Evolutionary conservation across 1,139 yeast species (phyloP), one percentile per base, ranked within the genome.

Genomic region (Candida labiduridarum): DNA sequence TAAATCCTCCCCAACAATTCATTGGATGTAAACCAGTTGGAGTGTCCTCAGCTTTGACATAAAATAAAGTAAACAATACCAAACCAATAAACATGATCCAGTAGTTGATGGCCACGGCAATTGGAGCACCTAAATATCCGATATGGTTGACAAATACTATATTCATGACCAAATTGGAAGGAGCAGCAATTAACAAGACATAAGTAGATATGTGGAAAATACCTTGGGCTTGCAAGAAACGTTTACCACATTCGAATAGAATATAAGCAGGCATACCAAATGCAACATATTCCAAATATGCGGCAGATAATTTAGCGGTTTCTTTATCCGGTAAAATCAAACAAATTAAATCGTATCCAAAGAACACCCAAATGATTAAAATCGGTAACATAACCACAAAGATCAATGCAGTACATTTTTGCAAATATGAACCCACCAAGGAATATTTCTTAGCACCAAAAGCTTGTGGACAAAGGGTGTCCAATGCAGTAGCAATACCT

Each of bases 181-280:
- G 86, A 1, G 92, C 92, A 63, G 89, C 86, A 29, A 87, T 59
- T 7, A 81, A 65, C 44, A 87, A 72, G 14, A 86, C 88, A 56
- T 84, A 82, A 1, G 92, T 86, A 6, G 91, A 85, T 1, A 91
- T 91, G 65, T 87, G 90, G 65, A 86, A 87, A 18, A 87, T 80
- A 10, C 91, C 91, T 67, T 87, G 95, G 31, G 91, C 85, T 65
- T 87, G 94, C 54, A 87, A 71, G 60, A 76, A 87, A 60, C 87
- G 83, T 60, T 87, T 87, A 40, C 85, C 80, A 59, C 85, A 85
- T 66, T 87, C 95, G 58, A 87, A 87, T 10, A 86, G 58, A 31
- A 87, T 82, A 61, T 81, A 87, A 0, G 89, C 85, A 2, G 86
- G 86, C 14, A 80, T 77, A 44, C 85, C 85, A 25, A 80, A 77